These are phyloP conservation scores for Hemerocallis citrina DNA, from an alignment of 106 monocot genomes.

Conservation along the genomic window DNA sequence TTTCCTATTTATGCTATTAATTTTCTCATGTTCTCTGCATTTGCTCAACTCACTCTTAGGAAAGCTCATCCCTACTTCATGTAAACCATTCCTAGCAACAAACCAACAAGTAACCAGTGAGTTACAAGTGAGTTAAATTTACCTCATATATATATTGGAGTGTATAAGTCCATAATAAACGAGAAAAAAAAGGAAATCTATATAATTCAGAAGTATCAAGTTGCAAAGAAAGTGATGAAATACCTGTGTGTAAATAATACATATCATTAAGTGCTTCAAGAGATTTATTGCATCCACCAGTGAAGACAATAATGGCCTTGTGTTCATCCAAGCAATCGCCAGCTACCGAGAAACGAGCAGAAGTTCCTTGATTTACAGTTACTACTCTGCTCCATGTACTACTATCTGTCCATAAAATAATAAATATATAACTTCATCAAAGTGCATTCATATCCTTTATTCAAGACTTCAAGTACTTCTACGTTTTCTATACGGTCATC, in stretches of 20 bases:
- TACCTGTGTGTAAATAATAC: slow-evolving; percentile 69
- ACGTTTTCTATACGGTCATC: too few species aligned
- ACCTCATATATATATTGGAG: too few species aligned
- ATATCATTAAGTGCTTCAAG: slow-evolving; percentile 80
- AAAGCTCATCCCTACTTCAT: not conserved
- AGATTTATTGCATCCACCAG: slow-evolving; percentile 68
- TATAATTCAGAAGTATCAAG: too few species aligned
- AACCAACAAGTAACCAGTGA: not conserved
- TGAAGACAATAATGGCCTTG: slow-evolving; percentile 52
- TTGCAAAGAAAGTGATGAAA: too few species aligned
- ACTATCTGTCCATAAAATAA: slow-evolving; percentile 30
- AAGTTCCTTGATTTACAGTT: slow-evolving; percentile 46
- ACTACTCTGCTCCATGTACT: slow-evolving; percentile 58
- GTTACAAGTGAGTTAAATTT: too few species aligned
- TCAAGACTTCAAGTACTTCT: too few species aligned
- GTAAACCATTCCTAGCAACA: not conserved
- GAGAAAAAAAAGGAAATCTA: too few species aligned
- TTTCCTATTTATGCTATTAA: not conserved
- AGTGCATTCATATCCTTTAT: too few species aligned
- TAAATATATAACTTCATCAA: too few species aligned
- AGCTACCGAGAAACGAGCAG: slow-evolving; percentile 72
- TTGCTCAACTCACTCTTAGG: not conserved
- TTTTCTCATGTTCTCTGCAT: not conserved
- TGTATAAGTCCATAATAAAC: too few species aligned
- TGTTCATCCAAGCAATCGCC: slow-evolving; percentile 67